Base-by-base conservation (phyloP, 1,139 yeast genomes). In the Sugiyamaella grinbergsii region DNA sequence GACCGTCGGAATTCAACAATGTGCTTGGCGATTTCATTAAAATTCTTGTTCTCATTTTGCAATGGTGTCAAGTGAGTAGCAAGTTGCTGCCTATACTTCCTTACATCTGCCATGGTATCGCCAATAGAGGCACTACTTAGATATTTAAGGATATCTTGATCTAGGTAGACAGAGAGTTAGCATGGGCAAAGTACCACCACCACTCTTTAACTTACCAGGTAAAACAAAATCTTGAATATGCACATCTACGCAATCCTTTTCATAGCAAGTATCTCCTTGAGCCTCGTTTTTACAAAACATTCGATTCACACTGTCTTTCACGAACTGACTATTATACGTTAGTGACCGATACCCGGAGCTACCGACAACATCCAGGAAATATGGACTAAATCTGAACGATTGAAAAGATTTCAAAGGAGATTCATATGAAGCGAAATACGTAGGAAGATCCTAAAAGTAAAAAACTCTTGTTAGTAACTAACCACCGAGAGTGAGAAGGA, bases 331-430 rank as follows among this genome's bases (percentile, higher is more conserved):
- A 49, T 59, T 64, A 54, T 63, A 69, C 3, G 69, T 61, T 15
- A 56, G 50, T 7, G 70, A 61, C 37, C 61, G 56, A 49, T 61
- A 61, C 11, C 62, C 60, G 2, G 53, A 55, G 11, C 50, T 53
- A 5, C 52, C 46, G 15, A 55, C 59, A 4, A 52, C 39, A n/a
- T 54, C 58, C 20, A 50, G 39, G 39, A 45, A 66, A 43, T 63
- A 44, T 3, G 69, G 70, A 43, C 68, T 60, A 48, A 65, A 62
- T 33, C 62, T 54, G 54, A 60, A 66, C 4, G 69, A 61, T 23
- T 60, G 52, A 49, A 66, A 64, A 11, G 55, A 19, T 23, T 47
- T 53, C 45, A 68, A 50, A 1, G 71, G 68, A 3, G 70, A 66
- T 10, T 53, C 53, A 44, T 64, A 66, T 11, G 59, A 55, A 6